Conservation (phyloP, 768 basidiomycete species). For the Lactifluus echinatus region DNA sequence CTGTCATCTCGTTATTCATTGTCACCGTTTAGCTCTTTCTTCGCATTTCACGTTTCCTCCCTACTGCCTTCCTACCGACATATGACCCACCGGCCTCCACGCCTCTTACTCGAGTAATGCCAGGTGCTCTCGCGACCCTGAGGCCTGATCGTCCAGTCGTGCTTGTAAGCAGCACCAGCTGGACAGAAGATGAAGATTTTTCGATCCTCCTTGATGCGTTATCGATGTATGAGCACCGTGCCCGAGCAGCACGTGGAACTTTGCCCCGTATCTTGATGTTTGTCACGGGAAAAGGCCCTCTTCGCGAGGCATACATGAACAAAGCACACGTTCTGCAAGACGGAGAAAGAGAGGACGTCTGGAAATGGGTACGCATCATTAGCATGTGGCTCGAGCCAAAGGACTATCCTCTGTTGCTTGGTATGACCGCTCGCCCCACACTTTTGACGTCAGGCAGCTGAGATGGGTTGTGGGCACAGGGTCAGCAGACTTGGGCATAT, state of each 20-base stretch:
- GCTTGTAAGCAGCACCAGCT: constrained; percentile 86
- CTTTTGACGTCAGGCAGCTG: background rate
- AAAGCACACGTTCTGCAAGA: constrained; percentile 51
- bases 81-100: constrained; percentile 28
- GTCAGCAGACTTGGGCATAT: constrained; percentile 87
- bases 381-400: constrained; percentile 84
- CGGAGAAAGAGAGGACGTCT: constrained; percentile 30
- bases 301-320: constrained; percentile 64
- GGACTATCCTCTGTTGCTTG: constrained; percentile 85
- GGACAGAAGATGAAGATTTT: constrained; percentile 98
- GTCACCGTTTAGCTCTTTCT: constrained; percentile 41
- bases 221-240: constrained; percentile 54
- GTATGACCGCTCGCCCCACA: constrained; percentile 29
- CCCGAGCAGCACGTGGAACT: constrained; percentile 24
- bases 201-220: constrained; percentile 72
- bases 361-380: constrained; percentile 71
- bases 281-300: constrained; percentile 86
- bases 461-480: constrained; percentile 36
- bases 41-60: constrained; percentile 40
- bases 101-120: constrained; percentile 23
- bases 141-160: constrained; percentile 75
- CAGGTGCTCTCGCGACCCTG: constrained; percentile 46
- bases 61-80: constrained; percentile 38
- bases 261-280: constrained; percentile 76
- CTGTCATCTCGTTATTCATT: constrained; percentile 13